These are phyloP conservation scores for Phascolomyces articulosus DNA, from an alignment of 371 early-diverging fungal genomes.

Conservation along the genomic window DNA sequence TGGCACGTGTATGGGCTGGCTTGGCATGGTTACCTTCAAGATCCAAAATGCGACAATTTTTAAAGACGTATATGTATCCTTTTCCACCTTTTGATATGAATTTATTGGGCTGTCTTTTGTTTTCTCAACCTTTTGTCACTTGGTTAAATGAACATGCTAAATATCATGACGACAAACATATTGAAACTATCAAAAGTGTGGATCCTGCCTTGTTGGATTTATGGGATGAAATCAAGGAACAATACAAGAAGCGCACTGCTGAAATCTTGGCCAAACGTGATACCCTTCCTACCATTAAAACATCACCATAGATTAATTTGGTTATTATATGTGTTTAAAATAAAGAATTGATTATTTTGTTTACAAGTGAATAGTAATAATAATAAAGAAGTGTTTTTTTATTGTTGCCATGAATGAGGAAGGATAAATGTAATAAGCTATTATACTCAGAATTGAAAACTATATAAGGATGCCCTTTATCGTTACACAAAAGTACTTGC, in stretches of 20 bases:
- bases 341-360: no score
- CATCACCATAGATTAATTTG: no score
- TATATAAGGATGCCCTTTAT: background rate
- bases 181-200: background rate
- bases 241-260: background rate
- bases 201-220: background rate
- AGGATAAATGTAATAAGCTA: no score
- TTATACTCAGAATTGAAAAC: no score
- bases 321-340: no score
- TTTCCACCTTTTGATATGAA: conserved; percentile 12
- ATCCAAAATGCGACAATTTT: conserved; percentile 22
- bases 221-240: background rate
- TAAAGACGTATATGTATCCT: conserved; percentile 14
- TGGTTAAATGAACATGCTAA: conserved; percentile 44
- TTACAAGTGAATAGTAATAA: no score
- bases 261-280: background rate
- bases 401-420: no score
- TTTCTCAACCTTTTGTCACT: conserved; percentile 19
- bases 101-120: background rate
- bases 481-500: background rate
- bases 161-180: background rate
- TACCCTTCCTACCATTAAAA: background rate
- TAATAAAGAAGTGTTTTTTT: no score
- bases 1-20: conserved; percentile 44
- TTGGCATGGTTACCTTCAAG: conserved; percentile 28